These are phyloP conservation scores for Paracorniculantispora psalliotae DNA, from an alignment of 2,329 filamentous ascomycete species.

Conservation along the genomic window DNA sequence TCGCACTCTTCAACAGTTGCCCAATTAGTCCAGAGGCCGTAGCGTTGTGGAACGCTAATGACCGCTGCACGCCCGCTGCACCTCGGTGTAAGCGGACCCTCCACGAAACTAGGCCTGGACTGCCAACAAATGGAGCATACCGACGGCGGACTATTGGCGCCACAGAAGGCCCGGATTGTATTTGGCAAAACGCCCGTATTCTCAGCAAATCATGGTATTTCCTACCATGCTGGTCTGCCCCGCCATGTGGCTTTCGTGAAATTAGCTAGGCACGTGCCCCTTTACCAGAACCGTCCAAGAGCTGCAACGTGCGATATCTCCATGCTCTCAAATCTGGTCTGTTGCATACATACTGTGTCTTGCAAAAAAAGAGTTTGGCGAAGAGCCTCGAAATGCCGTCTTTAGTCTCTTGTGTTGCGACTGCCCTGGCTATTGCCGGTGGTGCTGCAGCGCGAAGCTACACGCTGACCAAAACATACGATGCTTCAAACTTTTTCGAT, in stretches of 20 bases:
- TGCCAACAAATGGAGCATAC: background rate
- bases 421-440: constrained; percentile 12
- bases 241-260: background rate
- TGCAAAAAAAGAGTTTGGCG: no score
- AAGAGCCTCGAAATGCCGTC: background rate
- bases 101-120: background rate
- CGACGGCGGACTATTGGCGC: background rate
- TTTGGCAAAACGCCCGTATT: background rate
- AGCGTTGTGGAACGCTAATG: no score
- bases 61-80: no score
- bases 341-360: no score
- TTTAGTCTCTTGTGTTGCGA: background rate
- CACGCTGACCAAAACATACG: constrained; percentile 16
- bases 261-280: background rate
- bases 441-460: constrained; percentile 13
- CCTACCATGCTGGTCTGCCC: background rate
- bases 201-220: background rate
- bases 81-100: no score
- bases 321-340: no score
- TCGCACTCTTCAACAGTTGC: no score
- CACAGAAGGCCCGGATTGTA: background rate
- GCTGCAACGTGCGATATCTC: background rate
- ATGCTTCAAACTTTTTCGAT: constrained; percentile 33
- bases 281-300: background rate
- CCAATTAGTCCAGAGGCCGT: no score